Evolutionary conservation across 345 rosid genomes (phyloP), one percentile per base, ranked within the genome.

Genomic region (Hibiscus trionum): DNA sequence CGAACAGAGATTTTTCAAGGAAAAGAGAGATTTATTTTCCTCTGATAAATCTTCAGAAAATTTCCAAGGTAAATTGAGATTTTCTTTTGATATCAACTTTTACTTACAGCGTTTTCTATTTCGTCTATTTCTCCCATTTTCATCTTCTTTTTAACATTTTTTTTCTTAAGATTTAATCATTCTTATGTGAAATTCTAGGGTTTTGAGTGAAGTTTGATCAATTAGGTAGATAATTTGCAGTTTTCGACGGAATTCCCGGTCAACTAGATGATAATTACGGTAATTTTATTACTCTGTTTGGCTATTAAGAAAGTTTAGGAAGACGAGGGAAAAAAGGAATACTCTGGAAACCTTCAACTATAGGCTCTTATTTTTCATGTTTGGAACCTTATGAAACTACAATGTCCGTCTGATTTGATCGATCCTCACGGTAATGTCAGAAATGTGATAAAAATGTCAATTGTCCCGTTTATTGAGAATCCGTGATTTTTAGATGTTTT

Each of bases 241-340:
- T 19, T 65, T 65, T 19, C 29, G 39, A 15, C 8, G 21, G 39
- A 49, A 49, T 26, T 15, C 3, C 39, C 2, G 1, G 12, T 16
- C 8, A 16, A 15, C 12, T 47, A 47, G 24, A 8, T 7, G 70
- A 49, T 27, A 16, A 67, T 26, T 37, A 27, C 15, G 71, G 35
- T 47, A 66, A 12, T 24, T 27, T 37, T 37, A 14, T 27, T 7
- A 14, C 12, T 66, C 71, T 67, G 71, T 66, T 66, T 66, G 71
- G 42, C 29, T 49, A n/a, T 11, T 19, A 21, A 60, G 71, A 49
- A 76, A 19, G 42, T 42, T 55, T 46, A 26, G 70, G 58, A 67
- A 67, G 42, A 27, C 57, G 9, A 47, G 50, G 27, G 8, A 4
- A 17, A 67, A 21, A 47, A 27, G 42, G 42, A 37, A 37, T 37